Base-by-base conservation (phyloP, 2,329 filamentous ascomycete species). In the Fusarium sp. region DNA sequence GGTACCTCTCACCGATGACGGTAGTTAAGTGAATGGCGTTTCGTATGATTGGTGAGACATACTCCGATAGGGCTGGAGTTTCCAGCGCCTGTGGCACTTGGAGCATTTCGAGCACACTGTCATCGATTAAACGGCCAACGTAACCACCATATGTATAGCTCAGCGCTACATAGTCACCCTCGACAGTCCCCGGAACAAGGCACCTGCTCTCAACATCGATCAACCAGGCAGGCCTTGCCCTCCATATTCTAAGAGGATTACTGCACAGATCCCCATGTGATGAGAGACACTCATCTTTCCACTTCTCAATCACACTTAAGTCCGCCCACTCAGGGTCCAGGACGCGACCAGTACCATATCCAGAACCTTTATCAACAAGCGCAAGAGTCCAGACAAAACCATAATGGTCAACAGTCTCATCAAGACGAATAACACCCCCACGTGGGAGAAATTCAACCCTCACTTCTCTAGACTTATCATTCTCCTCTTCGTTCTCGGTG, bases 191-290 rank as follows among this genome's bases (percentile, higher is more conserved):
- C 0, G 34, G 14, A 12, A 69, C 40, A 1, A 68, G 23, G 2
- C 65, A 59, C 18, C 48, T 61, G 5, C 21, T 5, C 1, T 50
- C 12, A 0, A 62, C 42, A 0, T 69, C 65, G 1, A 69, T 28
- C 0, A 68, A 25, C 67, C 47, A 69, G 7, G 57, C 65, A 12
- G 65, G 67, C 0, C 37, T 23, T 0, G 23, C 5, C 5, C 14
- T 27, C 61, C 61, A 68, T 6, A 68, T 57, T 1, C 48, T 63
- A 3, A 50, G 16, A 4, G 61, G 61, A 7, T 68, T 69, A 1
- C 25, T 4, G 1, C 61, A 49, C 4, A 21, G 21, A 21, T 21
- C 21, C 21, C 32, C 23, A 28, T 53, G 49, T 0, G 23, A 53
- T 3, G 43, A 18, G 2, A 59, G 5, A 12, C 54, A 69, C 0